Base-by-base conservation (phyloP, 306 rosid genomes). In the Sicyos baderoa region DNA sequence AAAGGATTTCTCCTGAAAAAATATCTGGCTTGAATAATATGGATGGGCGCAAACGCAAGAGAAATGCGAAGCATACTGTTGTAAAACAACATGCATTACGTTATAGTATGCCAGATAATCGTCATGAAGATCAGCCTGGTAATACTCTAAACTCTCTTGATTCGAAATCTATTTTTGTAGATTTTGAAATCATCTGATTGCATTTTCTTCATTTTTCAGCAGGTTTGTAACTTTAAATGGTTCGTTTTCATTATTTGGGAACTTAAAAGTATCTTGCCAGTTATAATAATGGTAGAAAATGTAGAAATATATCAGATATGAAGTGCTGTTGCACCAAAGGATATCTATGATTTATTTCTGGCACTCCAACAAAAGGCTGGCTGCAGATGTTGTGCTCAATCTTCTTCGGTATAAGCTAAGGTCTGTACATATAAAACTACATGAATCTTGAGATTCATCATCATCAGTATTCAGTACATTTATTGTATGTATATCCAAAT, bases 11-110 rank as follows among this genome's bases (percentile, higher is more conserved):
- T 58, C 55, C 76, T 44, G 55, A 67, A 78, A 81, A 57, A 76
- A 79, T 82, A 76, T 78, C 67, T 32, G 72, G 76, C 50, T 17
- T 75, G 58, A 25, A 69, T 54, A 58, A 74, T 75, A 37, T 72
- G 29, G 84, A 68, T 63, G 86, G 81, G 72, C 79, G 78, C 79
- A 86, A 84, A 77, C 88, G 80, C 73, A 86, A 57, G 79, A 88
- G 74, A 78, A 90, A 82, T 54, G 69, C 66, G 71, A 93, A 88
- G 80, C 84, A 76, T 68, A 29, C 80, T 62, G 78, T 82, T 47
- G 75, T 74, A 60, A 86, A 84, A 49, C 87, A 80, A 74, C 87
- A 52, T 21, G 59, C 74, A 3, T 62, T 75, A 74, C 84, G 74
- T 68, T 76, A 77, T 84, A 77, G 17, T 7, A 40, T 65, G 32